Evolutionary conservation across 1,139 yeast genomes (phyloP), one percentile per base, ranked within the genome.

Genomic region (Kurtzmaniella quercitrusa): DNA sequence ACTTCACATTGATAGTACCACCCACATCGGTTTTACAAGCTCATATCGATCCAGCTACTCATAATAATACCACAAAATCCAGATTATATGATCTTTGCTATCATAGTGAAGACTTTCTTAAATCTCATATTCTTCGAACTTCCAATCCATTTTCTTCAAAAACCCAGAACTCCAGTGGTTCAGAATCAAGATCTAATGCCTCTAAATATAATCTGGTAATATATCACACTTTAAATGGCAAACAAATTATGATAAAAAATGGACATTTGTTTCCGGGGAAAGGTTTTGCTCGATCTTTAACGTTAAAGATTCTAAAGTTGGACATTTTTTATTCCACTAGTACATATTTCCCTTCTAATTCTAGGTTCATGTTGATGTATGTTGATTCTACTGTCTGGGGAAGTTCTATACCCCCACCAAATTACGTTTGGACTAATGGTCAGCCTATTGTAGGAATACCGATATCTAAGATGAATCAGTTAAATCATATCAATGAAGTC

Each of bases 1-100:
- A 76, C 21, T 81, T 72, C 58, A 73, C 85, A 3, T 59, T 86
- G 10, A 54, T 84, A 12, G 79, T 84, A 0, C 95, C 94, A 0
- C 77, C 85, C 2, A 66, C 84, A 2, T 60, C 71, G 33, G 57
- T 72, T 3, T 65, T 85, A 7, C 63, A 77, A 42, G 70, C 79
- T 48, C 70, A 71, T 48, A 68, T 62, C 40, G 93, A 85, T 52
- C 66, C 69, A 12, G 72, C 70, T 12, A 57, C 82, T 0, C 69
- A 56, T 12, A 45, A 45, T 17, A 46, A 62, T 5, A 54, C 62
- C 12, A 51, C 55, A 8, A 63, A 73, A 19, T 51, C 62, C 3
- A 60, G 74, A 1, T 72, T 81, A 45, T 60, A 60, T 14, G 89
- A 85, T 3, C 60, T 82, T 18, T 85, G 91, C 56, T 75, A 76